A percentile compares a stretch with the other conserved stretches of the same genome.
phyloP scores from a whole-genome alignment of 306 rosid genomes.

The Trifolium dubium region DNA sequence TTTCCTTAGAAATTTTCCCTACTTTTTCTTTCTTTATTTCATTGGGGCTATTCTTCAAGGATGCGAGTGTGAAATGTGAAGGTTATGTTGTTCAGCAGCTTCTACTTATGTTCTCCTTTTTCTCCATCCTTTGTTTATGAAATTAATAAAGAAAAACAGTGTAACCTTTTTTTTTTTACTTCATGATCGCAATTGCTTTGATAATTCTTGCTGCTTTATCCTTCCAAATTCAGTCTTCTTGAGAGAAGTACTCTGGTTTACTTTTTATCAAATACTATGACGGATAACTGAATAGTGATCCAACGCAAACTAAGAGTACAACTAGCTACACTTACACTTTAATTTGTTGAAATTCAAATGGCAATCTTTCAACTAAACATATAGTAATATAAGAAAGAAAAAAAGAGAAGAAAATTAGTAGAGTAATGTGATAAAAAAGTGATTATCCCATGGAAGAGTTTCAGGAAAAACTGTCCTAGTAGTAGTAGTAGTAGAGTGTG shows the following conservation, averaged over 20 bases:
- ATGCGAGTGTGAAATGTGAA: conserved; percentile 63
- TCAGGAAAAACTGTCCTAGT: not conserved
- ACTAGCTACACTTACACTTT: not conserved
- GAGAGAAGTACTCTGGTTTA: not conserved
- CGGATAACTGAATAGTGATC: not conserved
- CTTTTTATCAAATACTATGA: not conserved
- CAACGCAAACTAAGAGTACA: not conserved
- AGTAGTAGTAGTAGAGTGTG: not conserved
- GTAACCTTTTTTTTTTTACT: conserved; percentile 38
- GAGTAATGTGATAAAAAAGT: conserved; percentile 12
- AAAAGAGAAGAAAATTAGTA: not conserved
- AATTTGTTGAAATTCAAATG: not conserved
- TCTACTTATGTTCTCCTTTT: conserved; percentile 43
- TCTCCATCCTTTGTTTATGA: conserved; percentile 54
- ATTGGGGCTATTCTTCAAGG: conserved; percentile 68
- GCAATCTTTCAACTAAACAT: not conserved
- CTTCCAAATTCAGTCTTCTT: not conserved
- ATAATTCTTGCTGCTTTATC: conserved; percentile 11
- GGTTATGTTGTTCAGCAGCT: conserved; percentile 42
- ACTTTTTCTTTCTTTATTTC: conserved; percentile 39
- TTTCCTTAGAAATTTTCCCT: conserved; percentile 18
- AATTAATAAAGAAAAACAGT: conserved; percentile 52
- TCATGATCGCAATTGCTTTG: conserved; percentile 25
- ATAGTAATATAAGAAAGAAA: not conserved
- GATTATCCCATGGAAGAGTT: not conserved